Evolutionary conservation across 225 moss, liverwort and hornwort genomes (phyloP), one percentile per base, ranked within the genome.

Genomic region (Marchantia polymorpha): DNA sequence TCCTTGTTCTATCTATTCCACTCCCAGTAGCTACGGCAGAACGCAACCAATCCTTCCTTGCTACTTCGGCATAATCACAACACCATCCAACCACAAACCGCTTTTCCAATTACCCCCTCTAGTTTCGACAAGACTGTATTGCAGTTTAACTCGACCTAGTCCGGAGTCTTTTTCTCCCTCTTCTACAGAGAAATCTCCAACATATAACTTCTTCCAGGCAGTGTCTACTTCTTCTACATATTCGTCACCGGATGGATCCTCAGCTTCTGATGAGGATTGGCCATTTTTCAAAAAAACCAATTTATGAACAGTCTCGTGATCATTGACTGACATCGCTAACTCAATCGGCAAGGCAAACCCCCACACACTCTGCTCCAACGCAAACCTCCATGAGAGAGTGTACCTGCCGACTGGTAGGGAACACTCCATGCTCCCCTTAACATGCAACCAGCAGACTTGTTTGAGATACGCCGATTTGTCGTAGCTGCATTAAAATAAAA

Each of bases 331-430:
- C n/a, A n/a, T n/a, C n/a, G n/a, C n/a, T n/a, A n/a, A n/a, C n/a
- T n/a, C n/a, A n/a, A n/a, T n/a, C n/a, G n/a, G n/a, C n/a, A n/a
- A n/a, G n/a, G n/a, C n/a, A n/a, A n/a, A n/a, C n/a, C n/a, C n/a
- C n/a, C n/a, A n/a, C n/a, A n/a, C n/a, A n/a, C n/a, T 31, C 58
- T 46, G 29, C 0, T 26, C 48, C 68, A 82, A 61, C 11, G 55
- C 27, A 31, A 82, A 20, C 51, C 87, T 87, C 87, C 89, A 91
- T 15, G 87, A 87, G 20, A 89, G 75, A 11, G 84, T 89, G 67
- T 90, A 91, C 15, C 56, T 19, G 25, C 76, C 76, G 9, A 63
- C 60, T 61, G 89, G 88, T 54, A 81, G 78, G 47, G 79, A 74
- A 54, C 89, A 90, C 73, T 80, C 78, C 8, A 89, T 54, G 3